Evolutionary conservation across 2,329 filamentous ascomycete species (phyloP), one percentile per base, ranked within the genome.

Genomic region (Aciculosporium take): DNA sequence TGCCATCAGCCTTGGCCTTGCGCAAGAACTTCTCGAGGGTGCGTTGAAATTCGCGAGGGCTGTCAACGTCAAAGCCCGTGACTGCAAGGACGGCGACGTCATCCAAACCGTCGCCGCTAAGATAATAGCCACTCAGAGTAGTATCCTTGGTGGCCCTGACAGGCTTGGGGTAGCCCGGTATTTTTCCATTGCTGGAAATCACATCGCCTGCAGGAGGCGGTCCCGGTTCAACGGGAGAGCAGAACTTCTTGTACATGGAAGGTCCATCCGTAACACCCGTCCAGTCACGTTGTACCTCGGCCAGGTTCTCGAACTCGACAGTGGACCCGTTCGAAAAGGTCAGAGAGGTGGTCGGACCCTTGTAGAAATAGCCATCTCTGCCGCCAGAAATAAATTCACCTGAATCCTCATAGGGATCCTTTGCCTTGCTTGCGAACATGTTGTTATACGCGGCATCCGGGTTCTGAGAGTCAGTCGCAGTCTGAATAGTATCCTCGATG

Each of bases 1-100:
- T 78, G 43, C 68, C 69, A 1, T 63, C 65, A 8, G 62, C 60
- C 0, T 55, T 47, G 8, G 58, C 59, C n/a, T 56, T 43, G 33
- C 56, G 53, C 36, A 65, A 56, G 43, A 63, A 62, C 20, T 59
- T 49, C 28, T 51, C 49, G 30, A 50, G 50, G 0, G 60, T 55
- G 5, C 52, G 46, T 35, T 66, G 57, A 45, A 64, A 66, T 40
- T 62, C 56, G 28, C 48, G 36, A 1, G 53, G 43, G 34, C 46
- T 51, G 32, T 51, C 43, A 28, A 42, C 50, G 18, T 57, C 42
- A 33, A 63, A 62, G 2, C 46, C 46, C 1, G 49, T 45, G 9
- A 49, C 23, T 4, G 37, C 25, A 13, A 51, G 49, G 7, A 62
- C 58, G 2, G 59, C 59, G 1, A 60, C 54, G 37, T 62, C 50